Evolutionary conservation across 1,284 basidiomycete genomes (phyloP).

Genomic region (Rhodotorula sp.): DNA sequence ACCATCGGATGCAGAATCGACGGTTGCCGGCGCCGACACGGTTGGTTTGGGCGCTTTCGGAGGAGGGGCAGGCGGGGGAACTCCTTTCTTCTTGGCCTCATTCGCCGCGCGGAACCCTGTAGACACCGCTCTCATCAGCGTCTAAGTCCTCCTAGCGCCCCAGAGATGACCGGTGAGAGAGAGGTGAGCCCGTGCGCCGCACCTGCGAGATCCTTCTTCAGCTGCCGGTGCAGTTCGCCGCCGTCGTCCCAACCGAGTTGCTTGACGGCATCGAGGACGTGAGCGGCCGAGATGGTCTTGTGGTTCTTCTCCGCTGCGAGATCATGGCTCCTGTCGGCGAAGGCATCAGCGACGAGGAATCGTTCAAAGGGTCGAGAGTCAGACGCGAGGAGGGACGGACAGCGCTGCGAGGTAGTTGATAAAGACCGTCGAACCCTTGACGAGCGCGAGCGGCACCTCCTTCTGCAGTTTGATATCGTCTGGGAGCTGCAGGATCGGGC

Average conservation of each 20-base stretch:
- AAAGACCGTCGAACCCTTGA: conserved; percentile 43
- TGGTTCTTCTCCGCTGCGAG: conserved; percentile 30
- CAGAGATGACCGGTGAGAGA: not conserved
- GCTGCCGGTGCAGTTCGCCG: conserved; percentile 20
- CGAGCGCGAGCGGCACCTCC: conserved; percentile 40
- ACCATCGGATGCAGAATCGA: not conserved
- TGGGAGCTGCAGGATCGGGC: conserved; percentile 16
- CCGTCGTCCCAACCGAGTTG: conserved; percentile 41
- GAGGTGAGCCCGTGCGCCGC: not conserved
- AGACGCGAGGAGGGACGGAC: conserved; percentile 25
- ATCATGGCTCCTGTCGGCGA: conserved; percentile 33
- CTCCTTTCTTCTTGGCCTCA: conserved; percentile 46
- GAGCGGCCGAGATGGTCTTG: conserved; percentile 41
- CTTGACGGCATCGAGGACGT: conserved; percentile 40
- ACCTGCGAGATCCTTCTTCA: conserved; percentile 38
- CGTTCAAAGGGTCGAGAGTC: not conserved
- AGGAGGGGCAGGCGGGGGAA: conserved; percentile 6
- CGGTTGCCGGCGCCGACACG: too few relatives aligned
- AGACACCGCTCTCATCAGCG: not conserved
- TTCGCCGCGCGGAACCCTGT: conserved; percentile 12
- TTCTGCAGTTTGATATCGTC: conserved; percentile 37
- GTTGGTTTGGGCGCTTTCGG: not conserved
- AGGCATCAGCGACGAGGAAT: not conserved
- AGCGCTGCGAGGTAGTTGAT: conserved; percentile 44
- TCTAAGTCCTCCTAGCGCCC: too few relatives aligned